Conservation (phyloP, 1,284 basidiomycete genomes). For the Bjerkandera adusta region DNA sequence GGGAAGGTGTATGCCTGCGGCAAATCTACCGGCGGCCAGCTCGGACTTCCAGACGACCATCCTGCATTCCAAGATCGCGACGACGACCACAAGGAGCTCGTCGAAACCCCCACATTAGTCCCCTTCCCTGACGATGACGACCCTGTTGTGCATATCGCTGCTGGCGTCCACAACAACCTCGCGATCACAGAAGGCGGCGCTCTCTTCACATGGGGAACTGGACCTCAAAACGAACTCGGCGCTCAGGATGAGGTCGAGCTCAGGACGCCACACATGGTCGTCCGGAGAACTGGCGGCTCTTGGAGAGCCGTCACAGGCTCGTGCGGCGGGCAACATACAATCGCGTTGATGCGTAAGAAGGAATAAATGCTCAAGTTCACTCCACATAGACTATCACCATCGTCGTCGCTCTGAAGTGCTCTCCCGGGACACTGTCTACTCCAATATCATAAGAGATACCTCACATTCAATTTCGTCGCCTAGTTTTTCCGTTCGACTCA, state of each 20-base stretch:
- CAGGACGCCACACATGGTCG: conserved; percentile 54
- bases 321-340: conserved; percentile 68
- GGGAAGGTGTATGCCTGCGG: conserved; percentile 86
- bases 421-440: no score
- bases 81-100: conserved; percentile 44
- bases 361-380: conserved; percentile 13
- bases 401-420: no score
- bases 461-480: no score
- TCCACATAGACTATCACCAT: no score
- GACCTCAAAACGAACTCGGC: conserved; percentile 68
- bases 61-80: conserved; percentile 48
- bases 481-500: no score
- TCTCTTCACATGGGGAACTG: conserved; percentile 85
- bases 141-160: conserved; percentile 71
- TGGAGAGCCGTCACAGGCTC: conserved; percentile 59
- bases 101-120: conserved; percentile 60
- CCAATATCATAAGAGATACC: no score
- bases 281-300: conserved; percentile 60
- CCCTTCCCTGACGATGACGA: conserved; percentile 59
- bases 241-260: conserved; percentile 57
- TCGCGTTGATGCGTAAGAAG: conserved; percentile 64
- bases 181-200: conserved; percentile 77
- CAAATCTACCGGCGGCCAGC: conserved; percentile 73
- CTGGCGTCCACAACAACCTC: conserved; percentile 79
- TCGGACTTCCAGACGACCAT: conserved; percentile 68